Conservation (phyloP, 106 monocot genomes). For the Dioscorea alata region DNA sequence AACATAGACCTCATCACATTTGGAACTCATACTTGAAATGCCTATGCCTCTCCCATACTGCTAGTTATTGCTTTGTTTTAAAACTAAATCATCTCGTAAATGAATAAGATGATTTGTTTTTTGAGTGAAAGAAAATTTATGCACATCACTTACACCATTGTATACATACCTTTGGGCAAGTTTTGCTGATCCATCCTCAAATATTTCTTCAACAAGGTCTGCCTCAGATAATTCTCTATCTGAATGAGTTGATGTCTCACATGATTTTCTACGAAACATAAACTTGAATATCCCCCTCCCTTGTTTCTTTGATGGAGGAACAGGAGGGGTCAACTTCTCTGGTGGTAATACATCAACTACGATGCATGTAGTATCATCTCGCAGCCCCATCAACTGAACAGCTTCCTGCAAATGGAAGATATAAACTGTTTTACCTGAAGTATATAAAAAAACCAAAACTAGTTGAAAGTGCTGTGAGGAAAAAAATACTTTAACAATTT, state of each 20-base stretch:
- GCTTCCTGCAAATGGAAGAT: constrained; percentile 45
- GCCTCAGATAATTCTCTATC: constrained; percentile 41
- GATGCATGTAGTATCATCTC: constrained; percentile 88
- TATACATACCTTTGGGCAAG: constrained; percentile 50
- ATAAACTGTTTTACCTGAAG: background rate
- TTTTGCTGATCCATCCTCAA: constrained; percentile 73
- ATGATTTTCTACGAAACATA: constrained; percentile 40
- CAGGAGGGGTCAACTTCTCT: constrained; percentile 53
- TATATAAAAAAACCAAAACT: background rate
- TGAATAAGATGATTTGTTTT: too few species aligned
- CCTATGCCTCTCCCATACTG: too few species aligned
- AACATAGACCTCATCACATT: too few species aligned
- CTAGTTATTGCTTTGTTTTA: too few species aligned
- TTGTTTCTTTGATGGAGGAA: constrained; percentile 37
- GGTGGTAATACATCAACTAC: constrained; percentile 86
- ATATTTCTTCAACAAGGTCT: constrained; percentile 69
- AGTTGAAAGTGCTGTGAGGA: background rate
- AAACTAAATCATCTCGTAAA: too few species aligned
- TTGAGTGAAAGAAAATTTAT: too few species aligned
- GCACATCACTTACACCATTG: too few species aligned
- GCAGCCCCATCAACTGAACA: constrained; percentile 55
- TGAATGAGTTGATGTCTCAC: constrained; percentile 30
- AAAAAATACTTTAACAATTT: constrained; percentile 55
- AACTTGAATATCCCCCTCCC: constrained; percentile 49
- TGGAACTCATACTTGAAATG: too few species aligned